Conservation (phyloP, 345 rosid species). For the Microthlaspi erraticum region DNA sequence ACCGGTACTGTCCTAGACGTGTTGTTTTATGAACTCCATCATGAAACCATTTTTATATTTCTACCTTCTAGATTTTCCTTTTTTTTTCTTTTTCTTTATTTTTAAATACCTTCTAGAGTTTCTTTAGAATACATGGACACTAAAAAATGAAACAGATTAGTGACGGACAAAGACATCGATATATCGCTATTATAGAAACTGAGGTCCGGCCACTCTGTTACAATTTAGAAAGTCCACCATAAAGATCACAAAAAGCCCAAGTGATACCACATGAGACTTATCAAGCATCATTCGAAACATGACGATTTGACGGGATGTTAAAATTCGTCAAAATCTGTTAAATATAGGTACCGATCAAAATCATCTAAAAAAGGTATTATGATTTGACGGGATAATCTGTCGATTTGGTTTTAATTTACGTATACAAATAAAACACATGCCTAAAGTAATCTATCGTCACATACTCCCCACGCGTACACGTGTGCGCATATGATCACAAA, state of each 20-base stretch:
- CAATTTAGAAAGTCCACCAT: neutral
- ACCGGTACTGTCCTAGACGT: slow-evolving; percentile 8
- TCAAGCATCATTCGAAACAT: neutral
- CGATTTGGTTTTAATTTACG: neutral
- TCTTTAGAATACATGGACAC: neutral
- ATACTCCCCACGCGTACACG: slow-evolving; percentile 1
- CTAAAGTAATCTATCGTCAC: neutral
- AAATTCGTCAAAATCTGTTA: neutral
- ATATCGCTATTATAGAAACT: neutral
- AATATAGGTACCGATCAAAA: neutral
- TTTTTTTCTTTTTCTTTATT: no score
- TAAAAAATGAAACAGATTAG: neutral
- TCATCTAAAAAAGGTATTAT: neutral
- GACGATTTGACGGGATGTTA: neutral
- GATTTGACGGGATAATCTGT: slow-evolving; percentile 11
- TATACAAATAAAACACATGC: neutral
- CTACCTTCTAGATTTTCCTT: slow-evolving; percentile 11
- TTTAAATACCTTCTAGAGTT: slow-evolving; percentile 14
- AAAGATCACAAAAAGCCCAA: slow-evolving; percentile 6
- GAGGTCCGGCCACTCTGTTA: neutral
- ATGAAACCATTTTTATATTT: slow-evolving; percentile 10
- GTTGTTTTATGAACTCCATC: slow-evolving; percentile 11
- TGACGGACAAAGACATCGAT: neutral
- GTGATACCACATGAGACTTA: neutral
- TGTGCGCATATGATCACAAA: neutral